Conservation (phyloP, 495 filamentous ascomycete genomes). For the Staphylotrichum longicolle region DNA sequence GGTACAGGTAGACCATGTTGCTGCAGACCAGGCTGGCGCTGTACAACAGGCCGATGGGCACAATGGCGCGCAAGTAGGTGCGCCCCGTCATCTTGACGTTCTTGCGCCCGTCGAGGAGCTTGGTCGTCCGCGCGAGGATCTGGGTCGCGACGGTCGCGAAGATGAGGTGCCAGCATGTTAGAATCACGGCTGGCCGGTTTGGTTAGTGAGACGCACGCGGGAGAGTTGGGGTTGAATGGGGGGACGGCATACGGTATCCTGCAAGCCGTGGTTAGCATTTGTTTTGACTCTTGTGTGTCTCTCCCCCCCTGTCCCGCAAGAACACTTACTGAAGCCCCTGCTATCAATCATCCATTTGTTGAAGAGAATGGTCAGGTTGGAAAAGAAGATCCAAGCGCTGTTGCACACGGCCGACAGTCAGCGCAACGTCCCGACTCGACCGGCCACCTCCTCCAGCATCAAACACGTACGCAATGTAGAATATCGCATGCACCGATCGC, state of each 20-base stretch:
- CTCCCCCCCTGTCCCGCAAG: too few relatives aligned
- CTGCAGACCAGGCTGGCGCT: conserved; percentile 68
- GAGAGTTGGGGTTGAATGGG: not conserved
- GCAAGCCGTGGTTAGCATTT: conserved; percentile 19
- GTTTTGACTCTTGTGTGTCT: too few relatives aligned
- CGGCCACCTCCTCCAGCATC: not conserved
- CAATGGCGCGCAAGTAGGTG: conserved; percentile 67
- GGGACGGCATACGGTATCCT: conserved; percentile 34
- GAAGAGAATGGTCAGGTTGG: conserved; percentile 86
- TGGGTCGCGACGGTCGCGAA: conserved; percentile 75
- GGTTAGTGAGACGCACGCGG: conserved; percentile 7
- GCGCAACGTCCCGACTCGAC: not conserved
- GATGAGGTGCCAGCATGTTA: conserved; percentile 75
- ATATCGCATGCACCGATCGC: conserved; percentile 22
- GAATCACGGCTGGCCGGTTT: conserved; percentile 44
- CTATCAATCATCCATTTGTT: conserved; percentile 87
- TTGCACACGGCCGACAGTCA: conserved; percentile 41
- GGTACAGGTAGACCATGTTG: conserved; percentile 71
- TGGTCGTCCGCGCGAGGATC: conserved; percentile 65
- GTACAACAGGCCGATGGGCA: conserved; percentile 73
- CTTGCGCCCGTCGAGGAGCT: conserved; percentile 64
- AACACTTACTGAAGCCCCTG: conserved; percentile 71
- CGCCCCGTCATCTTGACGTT: conserved; percentile 65
- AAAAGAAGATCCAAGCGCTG: conserved; percentile 76
- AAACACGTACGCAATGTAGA: conserved; percentile 27